Evolutionary conservation across 306 rosid genomes (phyloP), one percentile per base, ranked within the genome.

Genomic region (Trifolium repens): DNA sequence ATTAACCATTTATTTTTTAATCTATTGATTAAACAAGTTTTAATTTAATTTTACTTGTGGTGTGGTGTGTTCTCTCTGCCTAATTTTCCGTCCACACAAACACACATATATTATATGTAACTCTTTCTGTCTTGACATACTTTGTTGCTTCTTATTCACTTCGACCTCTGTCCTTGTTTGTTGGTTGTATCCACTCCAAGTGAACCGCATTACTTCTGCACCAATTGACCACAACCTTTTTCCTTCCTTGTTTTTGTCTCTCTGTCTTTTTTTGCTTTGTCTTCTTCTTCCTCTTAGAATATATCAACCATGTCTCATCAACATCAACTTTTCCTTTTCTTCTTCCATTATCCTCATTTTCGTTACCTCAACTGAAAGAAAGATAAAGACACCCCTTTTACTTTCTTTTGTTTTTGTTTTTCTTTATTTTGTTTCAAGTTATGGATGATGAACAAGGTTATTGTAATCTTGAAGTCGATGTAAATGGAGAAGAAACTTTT

Each of bases 381-480:
- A 54, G 50, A 50, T 4, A 26, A 26, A 12, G 10, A 2, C 7
- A 11, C 7, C 17, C 63, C 59, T 61, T 79, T 75, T 72, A 13
- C 80, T 78, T 57, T 79, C 79, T 76, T 69, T 78, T 67, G 1
- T 42, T 76, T 69, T 78, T 67, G 1, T 42, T 73, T 3, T 50
- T 73, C 77, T 77, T 8, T 47, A 32, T 54, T 53, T 68, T 43
- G 63, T 73, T 68, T 62, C 35, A 35, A 68, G 77, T 35, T 19
- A 92, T 94, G 97, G 97, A 89, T 64, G 97, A 89, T 64, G 57
- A 60, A 57, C 15, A 44, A 4, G 17, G 54, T 77, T 83, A 67
- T 83, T 87, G 93, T 82, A 85, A 92, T 77, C 97, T 94, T 84
- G 86, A 92, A 89, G 96, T 94, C 30, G 99, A 92, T 81, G 93